Evolutionary conservation across 2,329 filamentous ascomycete genomes (phyloP).

Genomic region (Mycosphaerella sp.): DNA sequence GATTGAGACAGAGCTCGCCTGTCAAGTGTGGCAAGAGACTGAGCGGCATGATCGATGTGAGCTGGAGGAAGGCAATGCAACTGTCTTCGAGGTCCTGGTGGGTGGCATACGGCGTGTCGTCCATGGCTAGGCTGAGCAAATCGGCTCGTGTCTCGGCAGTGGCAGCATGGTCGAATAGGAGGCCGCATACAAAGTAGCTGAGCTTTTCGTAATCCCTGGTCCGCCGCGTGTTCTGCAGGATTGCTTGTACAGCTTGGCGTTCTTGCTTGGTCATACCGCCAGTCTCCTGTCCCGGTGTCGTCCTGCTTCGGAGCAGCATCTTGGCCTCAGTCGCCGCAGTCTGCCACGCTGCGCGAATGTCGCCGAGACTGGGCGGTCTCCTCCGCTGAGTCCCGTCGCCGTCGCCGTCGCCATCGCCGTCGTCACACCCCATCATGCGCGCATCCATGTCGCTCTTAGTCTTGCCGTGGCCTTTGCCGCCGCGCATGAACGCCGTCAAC

Average conservation of each 20-base stretch:
- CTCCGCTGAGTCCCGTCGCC: too few relatives aligned
- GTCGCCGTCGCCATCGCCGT: too few relatives aligned
- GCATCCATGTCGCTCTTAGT: conserved; percentile 3
- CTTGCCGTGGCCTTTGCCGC: conserved; percentile 13
- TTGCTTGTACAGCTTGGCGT: conserved; percentile 10
- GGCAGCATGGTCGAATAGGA: conserved; percentile 33
- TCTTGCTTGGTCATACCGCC: conserved; percentile 11
- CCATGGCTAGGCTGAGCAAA: conserved; percentile 37
- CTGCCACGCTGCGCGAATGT: conserved; percentile 23
- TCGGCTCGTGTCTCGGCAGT: conserved; percentile 29
- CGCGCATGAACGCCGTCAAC: conserved; percentile 23
- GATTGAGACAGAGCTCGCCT: conserved; percentile 31
- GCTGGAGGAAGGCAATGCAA: conserved; percentile 40
- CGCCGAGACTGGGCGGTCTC: conserved; percentile 13
- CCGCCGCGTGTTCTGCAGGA: conserved; percentile 12
- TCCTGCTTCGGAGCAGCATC: conserved; percentile 8
- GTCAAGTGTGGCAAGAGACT: conserved; percentile 35
- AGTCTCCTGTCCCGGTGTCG: neutral
- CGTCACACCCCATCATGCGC: neutral
- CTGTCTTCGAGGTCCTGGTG: conserved; percentile 37
- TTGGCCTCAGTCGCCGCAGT: conserved; percentile 17
- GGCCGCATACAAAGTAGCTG: conserved; percentile 39
- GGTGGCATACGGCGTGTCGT: conserved; percentile 40
- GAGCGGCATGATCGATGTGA: conserved; percentile 38
- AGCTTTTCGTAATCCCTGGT: conserved; percentile 36